Evolutionary conservation across 2,329 filamentous ascomycete species (phyloP), one percentile per base, ranked within the genome.

Genomic region (Fusarium begoniae): DNA sequence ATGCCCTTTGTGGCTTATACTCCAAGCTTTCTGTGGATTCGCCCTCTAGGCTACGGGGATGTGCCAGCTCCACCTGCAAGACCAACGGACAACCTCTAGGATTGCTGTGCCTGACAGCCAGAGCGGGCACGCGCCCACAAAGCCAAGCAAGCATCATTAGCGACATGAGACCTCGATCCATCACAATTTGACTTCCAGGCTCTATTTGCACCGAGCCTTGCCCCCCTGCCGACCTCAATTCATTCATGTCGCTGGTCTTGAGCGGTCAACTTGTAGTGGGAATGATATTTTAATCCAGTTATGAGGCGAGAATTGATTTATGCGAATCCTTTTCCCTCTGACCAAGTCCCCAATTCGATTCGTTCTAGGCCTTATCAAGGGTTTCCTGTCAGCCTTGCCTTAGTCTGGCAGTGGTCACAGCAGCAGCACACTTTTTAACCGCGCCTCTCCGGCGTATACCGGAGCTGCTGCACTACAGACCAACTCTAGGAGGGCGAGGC

Each of bases 31-130:
- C 48, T 56, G 58, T 63, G 63, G 62, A 38, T 40, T 60, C 48
- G 38, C n/a, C 45, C 41, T 48, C 22, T 59, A 69, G 60, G 30
- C 22, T 37, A 58, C 45, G 51, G 20, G 72, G 60, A 60, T 59
- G 43, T 44, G 50, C 72, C 41, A 48, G 48, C 66, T 47, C 66
- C 58, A 40, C 48, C 68, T 64, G 54, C 71, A 64, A 63, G 50
- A 69, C 50, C 55, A 51, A 57, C 67, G 24, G 48, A 28, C 61
- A 70, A 68, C 68, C 72, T 74, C 63, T 69, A 57, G 59, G 57
- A 68, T 66, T 63, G 64, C 64, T 57, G 72, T 74, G 64, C 72
- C 72, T 74, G 72, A n/a, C 72, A 74, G 72, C 50, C 59, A 72
- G 56, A 69, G 62, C 50, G 63, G 72, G 69, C 72, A 75, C 69